Evolutionary conservation across 2,329 filamentous ascomycete species (phyloP), one percentile per base, ranked within the genome.

Genomic region (Pseudocercospora eumusae): DNA sequence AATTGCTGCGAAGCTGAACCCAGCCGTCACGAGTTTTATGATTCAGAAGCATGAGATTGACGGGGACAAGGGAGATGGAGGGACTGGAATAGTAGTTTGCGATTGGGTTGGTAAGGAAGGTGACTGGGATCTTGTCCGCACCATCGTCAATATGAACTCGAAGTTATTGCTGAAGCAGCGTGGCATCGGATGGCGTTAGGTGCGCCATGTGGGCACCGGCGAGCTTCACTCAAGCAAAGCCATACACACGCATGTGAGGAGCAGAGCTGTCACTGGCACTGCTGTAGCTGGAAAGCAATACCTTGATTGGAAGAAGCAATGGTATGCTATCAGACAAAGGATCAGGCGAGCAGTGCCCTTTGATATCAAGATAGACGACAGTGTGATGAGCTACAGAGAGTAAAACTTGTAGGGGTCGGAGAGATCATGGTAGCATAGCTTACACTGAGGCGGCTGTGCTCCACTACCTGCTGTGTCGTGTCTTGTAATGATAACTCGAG

Each of bases 51-150:
- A 87, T 70, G 77, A 77, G 64, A 64, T 77, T 64, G 71, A 70
- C 31, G 65, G 69, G 23, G 60, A 70, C 8, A 62, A 68, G 31
- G 75, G 72, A 45, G 73, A 75, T 66, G 92, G 89, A 27, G 84
- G 86, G 5, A 96, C 93, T 1, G 95, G 95, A 3, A 86, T 98
- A 62, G 87, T 98, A 49, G 89, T 98, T 25, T 95, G 90, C 64
- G 95, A 99, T 76, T 97, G 91, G 91, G 93, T 97, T 56, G 95
- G 95, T 2, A 81, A 87, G 64, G 83, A 88, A 65, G 92, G 88
- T 0, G 90, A 98, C 77, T 99, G 93, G 93, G 92, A 97, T 78
- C 77, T 98, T 59, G 86, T 96, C 36, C 85, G 88, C 66, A 90
- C 91, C 76, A 88, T 97, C 70, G 88, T 98, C 6, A 93, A 91